Evolutionary conservation across 768 basidiomycete genomes (phyloP).

Genomic region (Podaxis mareebaensis): DNA sequence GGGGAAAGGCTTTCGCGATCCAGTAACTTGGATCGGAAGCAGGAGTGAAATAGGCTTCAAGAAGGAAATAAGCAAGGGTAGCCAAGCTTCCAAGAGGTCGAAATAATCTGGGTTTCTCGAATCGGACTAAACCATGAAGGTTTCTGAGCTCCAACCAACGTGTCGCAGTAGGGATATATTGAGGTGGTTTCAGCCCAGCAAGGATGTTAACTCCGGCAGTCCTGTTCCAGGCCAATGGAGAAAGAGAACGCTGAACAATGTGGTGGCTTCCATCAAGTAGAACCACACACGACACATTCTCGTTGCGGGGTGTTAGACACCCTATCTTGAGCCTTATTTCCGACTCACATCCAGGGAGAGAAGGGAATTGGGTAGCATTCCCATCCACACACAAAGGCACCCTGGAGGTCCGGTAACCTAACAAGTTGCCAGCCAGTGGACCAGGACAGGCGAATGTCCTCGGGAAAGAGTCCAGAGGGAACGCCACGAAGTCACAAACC

Average conservation of each 20-base stretch:
- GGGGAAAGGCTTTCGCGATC: not conserved
- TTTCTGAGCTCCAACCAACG: not conserved
- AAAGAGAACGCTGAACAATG: not conserved
- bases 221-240: not conserved
- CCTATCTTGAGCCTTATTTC: not conserved
- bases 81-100: not conserved
- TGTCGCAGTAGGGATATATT: not conserved
- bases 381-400: not conserved
- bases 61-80: not conserved
- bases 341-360: not conserved
- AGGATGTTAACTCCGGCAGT: conserved; percentile 1
- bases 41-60: not conserved
- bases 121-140: not conserved
- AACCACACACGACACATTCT: not conserved
- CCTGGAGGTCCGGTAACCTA: not conserved
- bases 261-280: conserved; percentile 1
- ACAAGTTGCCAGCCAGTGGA: not conserved
- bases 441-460: not conserved
- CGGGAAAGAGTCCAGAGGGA: not conserved
- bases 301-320: not conserved
- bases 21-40: not conserved
- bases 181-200: not conserved
- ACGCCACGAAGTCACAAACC: not conserved
- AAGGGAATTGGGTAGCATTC: not conserved
- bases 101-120: not conserved